Conservation (phyloP, 2,329 filamentous ascomycete species). For the Grosmannia penicillata region DNA sequence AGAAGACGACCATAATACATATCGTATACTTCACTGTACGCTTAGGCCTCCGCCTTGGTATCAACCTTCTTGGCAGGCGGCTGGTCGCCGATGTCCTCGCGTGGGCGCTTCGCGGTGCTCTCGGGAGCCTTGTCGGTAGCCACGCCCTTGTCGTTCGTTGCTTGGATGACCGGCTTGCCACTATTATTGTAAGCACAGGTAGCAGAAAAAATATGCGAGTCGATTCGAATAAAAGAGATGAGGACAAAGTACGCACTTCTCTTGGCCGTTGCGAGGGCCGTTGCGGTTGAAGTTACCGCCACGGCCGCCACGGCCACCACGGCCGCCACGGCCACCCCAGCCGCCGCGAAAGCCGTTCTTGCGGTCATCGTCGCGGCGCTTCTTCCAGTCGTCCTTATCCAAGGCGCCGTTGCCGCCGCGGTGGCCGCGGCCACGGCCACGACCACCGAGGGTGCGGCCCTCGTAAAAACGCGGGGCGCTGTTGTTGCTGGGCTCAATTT, state of each 20-base stretch:
- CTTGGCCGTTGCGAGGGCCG: neutral
- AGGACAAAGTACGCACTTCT: neutral
- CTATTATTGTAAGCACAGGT: no score
- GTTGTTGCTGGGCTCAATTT: conserved; percentile 42
- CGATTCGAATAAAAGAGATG: neutral
- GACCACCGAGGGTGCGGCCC: conserved; percentile 23
- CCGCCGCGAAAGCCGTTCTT: conserved; percentile 41
- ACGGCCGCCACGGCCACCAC: conserved; percentile 15
- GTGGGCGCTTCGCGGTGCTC: conserved; percentile 36
- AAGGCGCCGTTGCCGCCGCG: conserved; percentile 16
- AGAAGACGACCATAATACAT: no score
- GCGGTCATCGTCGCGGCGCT: conserved; percentile 46
- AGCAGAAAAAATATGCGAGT: neutral
- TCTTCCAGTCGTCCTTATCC: conserved; percentile 47
- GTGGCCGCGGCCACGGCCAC: conserved; percentile 22
- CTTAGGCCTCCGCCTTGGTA: conserved; percentile 27
- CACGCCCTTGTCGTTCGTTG: conserved; percentile 21
- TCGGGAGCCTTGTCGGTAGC: conserved; percentile 16
- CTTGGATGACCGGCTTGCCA: conserved; percentile 28
- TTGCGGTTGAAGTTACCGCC: conserved; percentile 19
- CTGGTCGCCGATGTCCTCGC: conserved; percentile 31
- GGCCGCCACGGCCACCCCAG: conserved; percentile 14
- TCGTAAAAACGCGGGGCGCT: conserved; percentile 32
- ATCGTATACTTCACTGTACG: no score
- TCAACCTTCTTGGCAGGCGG: conserved; percentile 50